Conservation (phyloP, 768 basidiomycete species). For the Tylopilus felleus region DNA sequence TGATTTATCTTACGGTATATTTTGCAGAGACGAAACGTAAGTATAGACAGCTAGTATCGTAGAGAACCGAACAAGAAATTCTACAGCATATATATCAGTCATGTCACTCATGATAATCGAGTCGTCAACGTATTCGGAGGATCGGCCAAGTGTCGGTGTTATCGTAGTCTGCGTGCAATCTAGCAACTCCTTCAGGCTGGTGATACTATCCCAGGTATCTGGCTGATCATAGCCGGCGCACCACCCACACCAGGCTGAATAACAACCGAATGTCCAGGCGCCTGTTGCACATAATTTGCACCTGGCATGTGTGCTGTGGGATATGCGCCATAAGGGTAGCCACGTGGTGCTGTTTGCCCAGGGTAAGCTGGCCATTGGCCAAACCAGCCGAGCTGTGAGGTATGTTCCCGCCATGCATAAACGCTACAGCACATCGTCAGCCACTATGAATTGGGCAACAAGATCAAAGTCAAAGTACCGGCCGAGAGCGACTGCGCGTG, state of each 20-base stretch:
- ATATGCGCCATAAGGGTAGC: conserved; percentile 29
- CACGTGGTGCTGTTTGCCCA: conserved; percentile 23
- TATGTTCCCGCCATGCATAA: conserved; percentile 34
- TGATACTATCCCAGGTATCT: conserved; percentile 42
- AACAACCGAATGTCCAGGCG: conserved; percentile 60
- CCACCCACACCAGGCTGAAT: conserved; percentile 67
- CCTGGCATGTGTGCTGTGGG: conserved; percentile 20
- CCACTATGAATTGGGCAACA: not conserved
- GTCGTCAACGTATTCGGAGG: conserved; percentile 6
- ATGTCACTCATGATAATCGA: conserved; percentile 1
- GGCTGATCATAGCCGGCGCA: conserved; percentile 56
- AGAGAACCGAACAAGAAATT: conserved; percentile 8
- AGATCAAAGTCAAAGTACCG: conserved; percentile 19
- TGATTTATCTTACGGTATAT: conserved; percentile 11
- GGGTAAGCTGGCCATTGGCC: conserved; percentile 64
- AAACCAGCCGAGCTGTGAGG: conserved; percentile 72
- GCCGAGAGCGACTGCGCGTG: conserved; percentile 32
- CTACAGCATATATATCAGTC: conserved; percentile 1
- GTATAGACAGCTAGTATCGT: conserved; percentile 2
- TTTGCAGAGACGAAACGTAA: conserved; percentile 15
- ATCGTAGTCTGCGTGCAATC: not conserved
- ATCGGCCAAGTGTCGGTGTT: not conserved
- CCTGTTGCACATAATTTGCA: conserved; percentile 43
- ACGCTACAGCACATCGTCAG: conserved; percentile 10
- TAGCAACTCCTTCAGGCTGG: conserved; percentile 11